Evolutionary conservation across 257 asterid genomes (phyloP), one percentile per base, ranked within the genome.

Genomic region (Plantago ovata): DNA sequence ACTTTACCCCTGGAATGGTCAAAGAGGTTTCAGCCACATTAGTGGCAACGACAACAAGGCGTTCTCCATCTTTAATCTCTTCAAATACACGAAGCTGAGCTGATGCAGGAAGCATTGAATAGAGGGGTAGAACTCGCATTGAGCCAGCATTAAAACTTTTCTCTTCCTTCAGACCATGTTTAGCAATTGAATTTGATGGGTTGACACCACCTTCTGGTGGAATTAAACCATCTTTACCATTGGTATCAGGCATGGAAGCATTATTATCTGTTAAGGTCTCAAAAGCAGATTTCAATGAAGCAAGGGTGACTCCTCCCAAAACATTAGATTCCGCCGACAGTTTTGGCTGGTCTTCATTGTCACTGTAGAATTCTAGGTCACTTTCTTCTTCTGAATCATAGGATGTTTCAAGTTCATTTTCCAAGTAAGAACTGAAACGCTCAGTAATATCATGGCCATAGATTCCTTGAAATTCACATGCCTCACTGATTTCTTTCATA

Each of bases 21-120:
- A 92, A 77, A 60, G 98, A 92, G 47, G 98, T 92, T 51, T 92
- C 98, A 32, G 96, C 98, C 63, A 92, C 98, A 66, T 92, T 92
- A 58, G 98, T 92, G 22, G 98, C 96, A 53, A 92, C 84, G 59
- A 92, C 91, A 38, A 92, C 85, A 38, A 92, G 81, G 15, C 96
- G 95, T 58, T 83, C 94, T 45, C 89, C 95, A 62, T 84, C 88
- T 79, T 46, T 82, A 12, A 73, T 80, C 20, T 77, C 80, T 62
- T 85, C 95, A 80, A 92, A 92, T 41, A 92, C 95, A 67, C 86
- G 83, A 66, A 88, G 95, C 80, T 92, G 95, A 50, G 92, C 72
- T 13, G 90, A 65, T 15, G 90, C 98, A 33, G 98, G 95, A 76
- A 88, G 98, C 98, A 92, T 88, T 10, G 98, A 94, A 74, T 88